phyloP scores from a whole-genome alignment of 371 early-diverging fungal species.

The Lichtheimia corymbifera region DNA sequence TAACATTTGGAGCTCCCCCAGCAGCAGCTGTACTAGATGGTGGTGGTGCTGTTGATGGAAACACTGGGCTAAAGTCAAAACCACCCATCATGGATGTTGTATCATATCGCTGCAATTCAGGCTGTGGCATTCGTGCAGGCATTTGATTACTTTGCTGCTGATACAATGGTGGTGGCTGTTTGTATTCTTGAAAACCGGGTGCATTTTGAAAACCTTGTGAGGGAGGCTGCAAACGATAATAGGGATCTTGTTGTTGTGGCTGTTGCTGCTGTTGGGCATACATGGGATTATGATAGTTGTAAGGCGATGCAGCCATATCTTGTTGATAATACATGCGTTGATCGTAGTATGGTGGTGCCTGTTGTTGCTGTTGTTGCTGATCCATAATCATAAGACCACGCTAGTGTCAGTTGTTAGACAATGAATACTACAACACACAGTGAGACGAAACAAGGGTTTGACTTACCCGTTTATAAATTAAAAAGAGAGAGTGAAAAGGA shows the following conservation, averaged over 20 bases:
- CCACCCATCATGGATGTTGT: background rate
- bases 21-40: background rate
- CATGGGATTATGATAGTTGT: background rate
- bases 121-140: conserved; percentile 6
- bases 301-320: background rate
- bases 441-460: conserved; percentile 6
- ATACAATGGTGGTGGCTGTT: conserved; percentile 1
- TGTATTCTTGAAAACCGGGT: conserved; percentile 1
- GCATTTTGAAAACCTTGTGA: background rate
- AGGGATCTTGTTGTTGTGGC: background rate
- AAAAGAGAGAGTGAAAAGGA: background rate
- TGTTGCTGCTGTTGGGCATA: background rate
- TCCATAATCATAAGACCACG: background rate
- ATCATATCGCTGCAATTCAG: conserved; percentile 8
- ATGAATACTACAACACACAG: background rate
- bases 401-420: background rate
- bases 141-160: background rate
- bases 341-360: background rate
- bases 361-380: conserved; percentile 1
- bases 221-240: background rate
- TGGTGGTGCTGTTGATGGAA: background rate
- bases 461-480: background rate
- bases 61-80: background rate
- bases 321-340: conserved; percentile 1
- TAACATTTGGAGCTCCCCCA: background rate